Base-by-base conservation (phyloP, 495 filamentous ascomycete species). In the Extremus antarcticus region DNA sequence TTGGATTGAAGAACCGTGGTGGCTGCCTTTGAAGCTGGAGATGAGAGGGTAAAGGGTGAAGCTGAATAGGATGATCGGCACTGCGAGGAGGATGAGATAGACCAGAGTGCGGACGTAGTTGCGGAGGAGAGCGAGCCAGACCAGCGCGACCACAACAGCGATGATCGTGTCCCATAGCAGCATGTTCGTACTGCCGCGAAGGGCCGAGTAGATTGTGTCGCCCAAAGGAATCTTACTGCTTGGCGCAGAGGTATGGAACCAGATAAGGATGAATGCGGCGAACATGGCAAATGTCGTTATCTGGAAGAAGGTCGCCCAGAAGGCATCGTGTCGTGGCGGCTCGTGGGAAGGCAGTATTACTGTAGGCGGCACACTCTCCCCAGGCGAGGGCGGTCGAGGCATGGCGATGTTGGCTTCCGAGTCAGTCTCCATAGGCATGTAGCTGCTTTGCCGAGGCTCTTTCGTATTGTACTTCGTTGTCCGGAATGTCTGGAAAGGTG, bases 21-120 rank as follows among this genome's bases (percentile, higher is more conserved):
- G 82, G 45, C 71, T 65, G 16, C 87, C 84, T 66, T 87, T 81
- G 69, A 86, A 97, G 67, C 89, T 95, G 52, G 87, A 86, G 54
- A 95, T 80, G 59, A 98, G 83, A 2, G 92, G 86, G 67, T 95
- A 97, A 19, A 97, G 67, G 20, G 86, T 89, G 65, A 96, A 94
- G 0, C 87, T 87, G 60, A 87, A 80, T 48, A 95, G 73, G 21
- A 95, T 81, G 51, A 89, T 71, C 1, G 92, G 92, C 19, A 96
- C 92, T 16, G 84, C 83, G 48, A 96, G 68, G 29, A 95, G 68
- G 21, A 95, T 84, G 40, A 84, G 65, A 60, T 83, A 80, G 50
- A 95, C 86, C 40, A 97, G 70, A 9, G 80, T 80, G 59, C 86
- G 82, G 25, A 94, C 86, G 65, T 90, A 95, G 15, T 86, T 87